Conservation (phyloP, 164 flowering plant genomes). For the Berberis thunbergii region DNA sequence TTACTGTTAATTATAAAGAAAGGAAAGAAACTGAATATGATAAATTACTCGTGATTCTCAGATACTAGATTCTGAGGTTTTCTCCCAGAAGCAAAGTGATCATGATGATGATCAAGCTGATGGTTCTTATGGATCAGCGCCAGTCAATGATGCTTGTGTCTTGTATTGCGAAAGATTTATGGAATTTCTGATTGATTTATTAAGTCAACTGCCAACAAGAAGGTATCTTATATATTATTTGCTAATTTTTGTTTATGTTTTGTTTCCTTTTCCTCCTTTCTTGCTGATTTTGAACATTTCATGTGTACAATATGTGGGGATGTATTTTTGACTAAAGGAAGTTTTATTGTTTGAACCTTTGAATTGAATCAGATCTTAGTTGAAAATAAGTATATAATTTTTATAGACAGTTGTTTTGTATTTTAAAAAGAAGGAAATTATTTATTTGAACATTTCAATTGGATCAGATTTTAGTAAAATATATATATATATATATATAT, state of each 20-base stretch:
- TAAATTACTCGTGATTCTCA: slow-evolving; percentile 15
- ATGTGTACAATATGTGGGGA: background rate
- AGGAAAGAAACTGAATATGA: background rate
- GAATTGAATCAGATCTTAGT: too few species aligned
- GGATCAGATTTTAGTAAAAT: too few species aligned
- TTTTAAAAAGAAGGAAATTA: too few species aligned
- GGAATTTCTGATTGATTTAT: slow-evolving; percentile 92
- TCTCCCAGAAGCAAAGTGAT: slow-evolving; percentile 19
- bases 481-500: too few species aligned
- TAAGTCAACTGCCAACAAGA: slow-evolving; percentile 97
- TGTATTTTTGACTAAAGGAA: background rate
- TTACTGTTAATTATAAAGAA: background rate
- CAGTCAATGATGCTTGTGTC: slow-evolving; percentile 60
- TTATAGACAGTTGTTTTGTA: too few species aligned
- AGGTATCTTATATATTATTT: slow-evolving; percentile 36
- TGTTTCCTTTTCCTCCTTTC: background rate
- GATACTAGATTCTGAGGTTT: slow-evolving; percentile 70
- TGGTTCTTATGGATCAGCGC: slow-evolving; percentile 21
- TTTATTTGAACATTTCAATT: too few species aligned
- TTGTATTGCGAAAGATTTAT: slow-evolving; percentile 95
- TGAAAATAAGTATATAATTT: too few species aligned
- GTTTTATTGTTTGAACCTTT: too few species aligned
- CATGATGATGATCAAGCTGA: slow-evolving; percentile 23
- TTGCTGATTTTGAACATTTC: background rate
- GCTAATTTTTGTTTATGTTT: background rate